Evolutionary conservation across 2,329 filamentous ascomycete genomes (phyloP).

Genomic region (Penicillium psychrosexuale): DNA sequence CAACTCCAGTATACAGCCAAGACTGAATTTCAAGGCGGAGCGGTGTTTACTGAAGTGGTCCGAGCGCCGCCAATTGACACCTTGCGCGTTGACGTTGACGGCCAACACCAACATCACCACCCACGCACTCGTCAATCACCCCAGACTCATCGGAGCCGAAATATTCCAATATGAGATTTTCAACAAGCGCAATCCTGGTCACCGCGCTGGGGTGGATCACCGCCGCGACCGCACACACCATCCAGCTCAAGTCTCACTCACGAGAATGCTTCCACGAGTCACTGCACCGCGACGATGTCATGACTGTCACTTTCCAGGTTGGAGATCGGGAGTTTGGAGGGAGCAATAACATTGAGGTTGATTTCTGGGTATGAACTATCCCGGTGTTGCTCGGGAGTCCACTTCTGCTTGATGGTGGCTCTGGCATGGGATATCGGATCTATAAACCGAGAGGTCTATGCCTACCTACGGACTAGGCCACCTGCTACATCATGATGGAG

Average conservation of each 20-base stretch:
- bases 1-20: not conserved
- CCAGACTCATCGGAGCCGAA: not conserved
- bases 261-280: slow-evolving; percentile 96
- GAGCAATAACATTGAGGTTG: slow-evolving; percentile 90
- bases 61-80: slow-evolving; percentile 38
- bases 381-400: not conserved
- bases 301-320: slow-evolving; percentile 98
- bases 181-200: slow-evolving; percentile 42
- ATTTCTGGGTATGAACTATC: slow-evolving; percentile 79
- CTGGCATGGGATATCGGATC: not conserved
- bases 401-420: not conserved
- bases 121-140: slow-evolving; percentile 4
- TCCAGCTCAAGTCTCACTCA: slow-evolving; percentile 87
- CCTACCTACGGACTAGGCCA: no score
- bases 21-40: slow-evolving; percentile 1
- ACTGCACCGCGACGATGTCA: slow-evolving; percentile 90
- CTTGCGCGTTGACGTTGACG: slow-evolving; percentile 30
- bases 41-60: slow-evolving; percentile 28
- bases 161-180: slow-evolving; percentile 41
- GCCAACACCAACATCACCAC: slow-evolving; percentile 10
- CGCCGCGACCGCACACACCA: slow-evolving; percentile 79
- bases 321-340: slow-evolving; percentile 94
- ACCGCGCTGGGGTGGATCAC: slow-evolving; percentile 57
- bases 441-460: not conserved
- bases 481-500: not conserved